These are phyloP conservation scores for Hanseniaspora uvarum DNA, from an alignment of 1,139 yeast genomes.

Conservation along the genomic window DNA sequence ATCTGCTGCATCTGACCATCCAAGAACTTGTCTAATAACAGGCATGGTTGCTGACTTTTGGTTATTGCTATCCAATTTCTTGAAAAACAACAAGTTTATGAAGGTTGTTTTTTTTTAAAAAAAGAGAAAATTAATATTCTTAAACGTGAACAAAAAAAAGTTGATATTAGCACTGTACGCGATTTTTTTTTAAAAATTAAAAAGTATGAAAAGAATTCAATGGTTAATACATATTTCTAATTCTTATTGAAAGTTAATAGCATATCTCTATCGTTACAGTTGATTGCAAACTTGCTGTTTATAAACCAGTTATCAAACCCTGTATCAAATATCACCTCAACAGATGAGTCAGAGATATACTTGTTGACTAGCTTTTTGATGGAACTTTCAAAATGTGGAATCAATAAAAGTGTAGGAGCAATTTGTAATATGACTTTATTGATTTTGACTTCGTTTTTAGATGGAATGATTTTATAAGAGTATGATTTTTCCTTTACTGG, in stretches of 20 bases:
- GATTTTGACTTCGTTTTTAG: not conserved
- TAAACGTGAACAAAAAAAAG: not conserved
- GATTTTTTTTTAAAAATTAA: not conserved
- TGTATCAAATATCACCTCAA: constrained; percentile 10
- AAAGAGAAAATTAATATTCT: not conserved
- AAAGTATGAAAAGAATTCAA: not conserved
- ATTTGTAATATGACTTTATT: constrained; percentile 10
- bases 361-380: not conserved
- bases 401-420: not conserved
- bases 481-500: constrained; percentile 9
- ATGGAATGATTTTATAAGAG: not conserved
- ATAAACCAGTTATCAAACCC: not conserved
- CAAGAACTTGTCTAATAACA: constrained; percentile 17
- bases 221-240: not conserved
- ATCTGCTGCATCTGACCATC: constrained; percentile 16
- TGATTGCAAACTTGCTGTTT: constrained; percentile 1
- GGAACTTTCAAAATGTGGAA: constrained; percentile 2
- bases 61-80: not conserved
- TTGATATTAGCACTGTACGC: not conserved
- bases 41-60: constrained; percentile 7
- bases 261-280: constrained; percentile 8
- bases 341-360: not conserved
- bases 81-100: too few species aligned
- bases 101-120: not conserved
- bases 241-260: constrained; percentile 8